Evolutionary conservation across 1,139 yeast genomes (phyloP), one percentile per base, ranked within the genome.

Genomic region (Magnusiomyces ingens): DNA sequence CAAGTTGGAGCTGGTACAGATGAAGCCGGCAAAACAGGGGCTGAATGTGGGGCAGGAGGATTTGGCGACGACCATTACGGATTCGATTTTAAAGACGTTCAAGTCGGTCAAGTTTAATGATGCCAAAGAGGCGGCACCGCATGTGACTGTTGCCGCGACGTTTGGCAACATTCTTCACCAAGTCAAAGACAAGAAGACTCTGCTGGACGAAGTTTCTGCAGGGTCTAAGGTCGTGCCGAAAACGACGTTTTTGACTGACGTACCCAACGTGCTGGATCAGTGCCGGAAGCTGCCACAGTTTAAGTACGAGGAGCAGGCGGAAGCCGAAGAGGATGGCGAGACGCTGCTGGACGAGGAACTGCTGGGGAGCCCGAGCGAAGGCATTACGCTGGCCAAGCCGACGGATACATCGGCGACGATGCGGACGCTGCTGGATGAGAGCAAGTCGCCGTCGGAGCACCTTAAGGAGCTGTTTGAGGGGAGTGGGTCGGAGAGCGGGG

Each of bases 121-220:
- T 10, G 13, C 12, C 19, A 18, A 21, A 15, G 18, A 44, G 15
- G 21, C 43, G 13, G 46, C 45, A 26, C 35, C 54, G 10, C 50
- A 43, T 11, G 53, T 59, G 2, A 65, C 71, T 13, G 51, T 67
- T 48, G 65, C 70, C 1, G 68, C 70, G n/a, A 65, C 72, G 1
- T 62, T 67, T 43, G 73, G 73, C 1, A 61, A 60, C 47, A 36
- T 68, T 6, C 59, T 69, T 44, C 67, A 66, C 47, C 58, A 58
- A 11, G 53, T 40, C 12, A 49, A 51, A 5, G 21, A 22, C 5
- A 21, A 19, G 13, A 45, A 13, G 2, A 42, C 15, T 45, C 37
- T 32, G 10, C 17, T 21, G 13, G 36, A 41, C 17, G 48, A 12
- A 3, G 36, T 52, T 2, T 32, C 22, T n/a, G 35, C 15, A 2